A percentile compares a stretch with the other conserved stretches of the same genome.
These are phyloP conservation scores for Pseudotulostoma volvatum DNA, from an alignment of 495 filamentous ascomycete species.

Conservation along the genomic window DNA sequence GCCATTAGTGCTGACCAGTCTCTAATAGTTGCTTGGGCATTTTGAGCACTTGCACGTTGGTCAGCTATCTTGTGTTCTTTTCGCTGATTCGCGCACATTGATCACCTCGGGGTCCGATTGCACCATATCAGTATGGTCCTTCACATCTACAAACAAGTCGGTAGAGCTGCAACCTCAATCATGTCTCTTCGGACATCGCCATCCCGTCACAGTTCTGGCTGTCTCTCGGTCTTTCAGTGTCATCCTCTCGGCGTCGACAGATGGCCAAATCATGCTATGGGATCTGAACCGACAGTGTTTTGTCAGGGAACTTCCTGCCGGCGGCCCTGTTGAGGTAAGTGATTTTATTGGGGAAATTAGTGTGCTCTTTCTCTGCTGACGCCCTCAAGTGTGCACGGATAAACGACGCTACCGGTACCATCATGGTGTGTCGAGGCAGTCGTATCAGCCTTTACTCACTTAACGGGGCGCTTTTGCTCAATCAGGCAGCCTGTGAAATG, in stretches of 20 bases:
- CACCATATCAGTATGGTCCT: slow-evolving; percentile 66
- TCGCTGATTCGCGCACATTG: slow-evolving; percentile 78
- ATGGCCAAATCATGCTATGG: slow-evolving; percentile 79
- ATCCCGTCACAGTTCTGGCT: slow-evolving; percentile 62
- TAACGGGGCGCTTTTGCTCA: slow-evolving; percentile 67
- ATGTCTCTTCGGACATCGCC: slow-evolving; percentile 78
- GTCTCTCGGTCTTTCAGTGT: slow-evolving; percentile 77
- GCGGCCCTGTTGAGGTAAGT: slow-evolving; percentile 35
- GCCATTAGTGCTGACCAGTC: slow-evolving; percentile 5
- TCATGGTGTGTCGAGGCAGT: slow-evolving; percentile 64
- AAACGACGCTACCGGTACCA: slow-evolving; percentile 77
- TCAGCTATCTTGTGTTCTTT: slow-evolving; percentile 62
- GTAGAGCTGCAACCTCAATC: slow-evolving; percentile 70
- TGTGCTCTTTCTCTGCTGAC: slow-evolving; percentile 3
- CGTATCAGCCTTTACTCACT: slow-evolving; percentile 69
- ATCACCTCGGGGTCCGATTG: slow-evolving; percentile 86
- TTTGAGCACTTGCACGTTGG: slow-evolving; percentile 89
- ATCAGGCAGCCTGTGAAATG: slow-evolving; percentile 59
- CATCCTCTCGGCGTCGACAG: slow-evolving; percentile 60
- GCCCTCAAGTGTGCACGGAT: slow-evolving; percentile 58
- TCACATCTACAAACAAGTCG: slow-evolving; percentile 43
- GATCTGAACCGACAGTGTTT: slow-evolving; percentile 81
- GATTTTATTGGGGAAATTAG: background rate
- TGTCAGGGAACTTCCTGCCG: slow-evolving; percentile 51
- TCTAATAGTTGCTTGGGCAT: slow-evolving; percentile 45